phyloP scores from a whole-genome alignment of 306 rosid genomes.

The Gillenia trifoliata region DNA sequence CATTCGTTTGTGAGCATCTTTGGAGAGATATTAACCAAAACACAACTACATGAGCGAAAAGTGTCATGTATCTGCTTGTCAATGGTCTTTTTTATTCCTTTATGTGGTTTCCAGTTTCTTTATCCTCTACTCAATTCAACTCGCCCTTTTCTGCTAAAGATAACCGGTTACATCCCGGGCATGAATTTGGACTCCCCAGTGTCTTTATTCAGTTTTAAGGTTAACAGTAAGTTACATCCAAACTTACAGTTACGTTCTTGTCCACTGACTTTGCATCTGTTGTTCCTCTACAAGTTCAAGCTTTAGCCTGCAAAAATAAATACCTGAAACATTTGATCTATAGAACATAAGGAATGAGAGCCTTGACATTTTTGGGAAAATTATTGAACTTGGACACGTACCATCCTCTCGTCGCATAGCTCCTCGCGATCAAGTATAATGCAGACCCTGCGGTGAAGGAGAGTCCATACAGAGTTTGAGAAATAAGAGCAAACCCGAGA shows the following conservation, averaged over 20 bases:
- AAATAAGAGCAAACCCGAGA: conserved; percentile 52
- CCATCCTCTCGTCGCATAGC: conserved; percentile 64
- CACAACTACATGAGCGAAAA: conserved; percentile 11
- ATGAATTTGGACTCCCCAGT: neutral
- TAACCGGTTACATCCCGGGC: neutral
- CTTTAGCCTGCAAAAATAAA: too few relatives aligned
- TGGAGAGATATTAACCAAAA: conserved; percentile 26
- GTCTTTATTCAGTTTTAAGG: neutral
- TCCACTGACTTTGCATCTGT: too few relatives aligned
- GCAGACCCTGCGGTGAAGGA: conserved; percentile 37
- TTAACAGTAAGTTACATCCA: too few relatives aligned
- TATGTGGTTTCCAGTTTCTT: neutral
- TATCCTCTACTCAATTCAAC: neutral
- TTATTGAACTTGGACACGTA: conserved; percentile 65
- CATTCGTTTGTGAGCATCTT: conserved; percentile 28
- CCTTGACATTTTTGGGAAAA: conserved; percentile 62
- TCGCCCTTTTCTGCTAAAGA: neutral
- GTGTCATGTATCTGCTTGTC: neutral
- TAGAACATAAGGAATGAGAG: conserved; percentile 49
- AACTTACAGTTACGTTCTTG: too few relatives aligned
- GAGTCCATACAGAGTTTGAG: conserved; percentile 44
- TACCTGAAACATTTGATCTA: too few relatives aligned
- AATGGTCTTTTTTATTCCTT: too few relatives aligned
- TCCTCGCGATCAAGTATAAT: conserved; percentile 63
- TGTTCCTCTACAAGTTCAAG: too few relatives aligned